A percentile compares a stretch with the other conserved stretches of the same genome.
These are phyloP conservation scores for Amphichorda felina DNA, from an alignment of 2,329 filamentous ascomycete genomes.

Conservation along the genomic window DNA sequence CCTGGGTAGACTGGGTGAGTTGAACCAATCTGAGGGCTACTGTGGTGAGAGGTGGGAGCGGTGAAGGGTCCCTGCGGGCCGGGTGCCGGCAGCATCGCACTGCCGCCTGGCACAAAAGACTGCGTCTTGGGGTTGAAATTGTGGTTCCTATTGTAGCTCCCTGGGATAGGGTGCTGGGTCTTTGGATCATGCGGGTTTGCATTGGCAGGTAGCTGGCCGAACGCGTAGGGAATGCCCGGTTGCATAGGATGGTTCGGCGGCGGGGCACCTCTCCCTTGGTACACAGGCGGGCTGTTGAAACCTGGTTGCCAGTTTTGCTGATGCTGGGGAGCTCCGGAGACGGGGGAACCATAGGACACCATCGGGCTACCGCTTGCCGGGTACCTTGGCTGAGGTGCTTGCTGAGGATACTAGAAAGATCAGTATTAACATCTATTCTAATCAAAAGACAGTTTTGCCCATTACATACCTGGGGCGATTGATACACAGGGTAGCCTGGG, in stretches of 20 bases:
- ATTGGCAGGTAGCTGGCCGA: conserved; percentile 64
- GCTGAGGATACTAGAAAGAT: conserved; percentile 15
- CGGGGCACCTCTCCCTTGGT: conserved; percentile 5
- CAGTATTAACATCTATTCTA: conserved; percentile 5
- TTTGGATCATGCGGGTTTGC: conserved; percentile 60
- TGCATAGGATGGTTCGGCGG: conserved; percentile 10
- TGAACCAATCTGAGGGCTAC: conserved; percentile 40
- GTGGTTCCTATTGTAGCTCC: conserved; percentile 66
- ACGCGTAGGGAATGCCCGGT: conserved; percentile 51
- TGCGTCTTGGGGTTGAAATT: conserved; percentile 92
- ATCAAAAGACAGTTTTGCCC: not conserved
- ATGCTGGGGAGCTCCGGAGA: conserved; percentile 14
- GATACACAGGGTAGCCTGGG: conserved; percentile 32
- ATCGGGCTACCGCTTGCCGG: conserved; percentile 20
- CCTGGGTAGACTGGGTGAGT: conserved; percentile 36
- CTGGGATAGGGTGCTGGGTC: conserved; percentile 71
- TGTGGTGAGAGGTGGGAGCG: conserved; percentile 34
- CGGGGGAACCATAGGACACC: conserved; percentile 22
- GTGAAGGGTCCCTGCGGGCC: conserved; percentile 35
- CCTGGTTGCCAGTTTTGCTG: conserved; percentile 25
- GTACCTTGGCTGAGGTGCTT: conserved; percentile 17
- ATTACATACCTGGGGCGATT: conserved; percentile 29
- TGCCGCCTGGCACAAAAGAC: conserved; percentile 65
- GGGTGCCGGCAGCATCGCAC: conserved; percentile 34
- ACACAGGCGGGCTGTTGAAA: conserved; percentile 14